These are phyloP conservation scores for Epithele typhae DNA, from an alignment of 768 basidiomycete genomes.

Conservation along the genomic window DNA sequence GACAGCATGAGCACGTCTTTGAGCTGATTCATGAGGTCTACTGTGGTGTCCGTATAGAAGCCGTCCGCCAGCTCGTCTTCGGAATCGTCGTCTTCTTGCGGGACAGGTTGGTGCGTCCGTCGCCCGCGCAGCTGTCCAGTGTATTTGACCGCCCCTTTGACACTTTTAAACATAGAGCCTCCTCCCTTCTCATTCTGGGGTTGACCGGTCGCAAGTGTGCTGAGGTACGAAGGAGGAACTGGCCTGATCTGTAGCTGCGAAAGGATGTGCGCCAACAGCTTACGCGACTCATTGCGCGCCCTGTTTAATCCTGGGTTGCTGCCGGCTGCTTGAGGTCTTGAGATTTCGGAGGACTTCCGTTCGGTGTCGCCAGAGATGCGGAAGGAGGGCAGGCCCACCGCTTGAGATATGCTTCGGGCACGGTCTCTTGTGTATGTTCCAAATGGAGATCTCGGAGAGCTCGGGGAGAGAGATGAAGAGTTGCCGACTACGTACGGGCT, in stretches of 20 bases:
- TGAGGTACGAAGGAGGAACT: constrained; percentile 50
- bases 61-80: constrained; percentile 26
- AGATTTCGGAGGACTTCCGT: constrained; percentile 14
- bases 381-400: constrained; percentile 24
- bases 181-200: constrained; percentile 6
- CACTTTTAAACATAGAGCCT: constrained; percentile 14
- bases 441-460: constrained; percentile 11
- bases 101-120: constrained; percentile 10
- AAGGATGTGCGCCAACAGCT: constrained; percentile 63
- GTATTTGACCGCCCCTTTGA: constrained; percentile 19
- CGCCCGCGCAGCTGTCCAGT: constrained; percentile 21
- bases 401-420: constrained; percentile 23
- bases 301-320: constrained; percentile 32
- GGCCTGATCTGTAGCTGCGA: constrained; percentile 55
- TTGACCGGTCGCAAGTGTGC: constrained; percentile 23
- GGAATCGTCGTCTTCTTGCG: constrained; percentile 39
- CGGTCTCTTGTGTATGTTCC: constrained; percentile 13
- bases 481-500: no score
- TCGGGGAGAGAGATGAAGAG: background rate
- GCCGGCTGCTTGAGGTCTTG: no score
- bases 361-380: constrained; percentile 25
- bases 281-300: constrained; percentile 59
- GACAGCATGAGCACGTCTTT: constrained; percentile 57
- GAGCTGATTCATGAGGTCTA: constrained; percentile 59
- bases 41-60: constrained; percentile 65